Evolutionary conservation across 129 eudicot species (phyloP).

Genomic region (Kitagawia praeruptora): DNA sequence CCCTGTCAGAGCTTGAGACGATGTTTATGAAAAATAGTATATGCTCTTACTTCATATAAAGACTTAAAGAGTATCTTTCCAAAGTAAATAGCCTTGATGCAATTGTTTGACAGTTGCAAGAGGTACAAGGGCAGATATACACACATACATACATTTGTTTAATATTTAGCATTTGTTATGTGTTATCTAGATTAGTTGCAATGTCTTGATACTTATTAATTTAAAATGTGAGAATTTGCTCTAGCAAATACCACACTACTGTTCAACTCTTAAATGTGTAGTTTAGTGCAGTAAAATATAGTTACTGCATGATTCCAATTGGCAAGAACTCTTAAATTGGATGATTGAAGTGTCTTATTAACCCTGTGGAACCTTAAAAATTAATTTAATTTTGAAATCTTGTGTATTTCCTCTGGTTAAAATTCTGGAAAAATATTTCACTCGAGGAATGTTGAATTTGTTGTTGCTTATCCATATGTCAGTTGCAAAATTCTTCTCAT

Average conservation of each 20-base stretch:
- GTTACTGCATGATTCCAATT: background rate
- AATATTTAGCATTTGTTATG: background rate
- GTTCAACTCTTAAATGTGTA: background rate
- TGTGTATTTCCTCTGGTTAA: background rate
- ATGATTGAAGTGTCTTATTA: background rate
- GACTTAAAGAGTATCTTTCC: background rate
- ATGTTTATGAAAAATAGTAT: background rate
- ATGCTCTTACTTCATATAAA: background rate
- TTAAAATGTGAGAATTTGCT: background rate
- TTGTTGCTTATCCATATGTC: background rate
- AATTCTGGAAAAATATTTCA: background rate
- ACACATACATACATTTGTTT: too few species aligned
- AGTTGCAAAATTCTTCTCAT: background rate
- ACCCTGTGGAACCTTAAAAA: background rate
- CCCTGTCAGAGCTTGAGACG: background rate
- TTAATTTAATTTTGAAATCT: background rate
- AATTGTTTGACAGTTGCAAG: constrained; percentile 1
- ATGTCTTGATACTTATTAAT: background rate
- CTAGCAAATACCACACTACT: background rate
- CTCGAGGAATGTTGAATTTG: background rate
- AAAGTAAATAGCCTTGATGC: background rate
- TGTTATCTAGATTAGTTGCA: background rate
- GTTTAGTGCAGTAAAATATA: background rate
- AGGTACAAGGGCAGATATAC: background rate
- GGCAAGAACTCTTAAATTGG: background rate